Evolutionary conservation across 2,329 filamentous ascomycete species (phyloP), one percentile per base, ranked within the genome.

Genomic region (Trichoderma brevicompactum): DNA sequence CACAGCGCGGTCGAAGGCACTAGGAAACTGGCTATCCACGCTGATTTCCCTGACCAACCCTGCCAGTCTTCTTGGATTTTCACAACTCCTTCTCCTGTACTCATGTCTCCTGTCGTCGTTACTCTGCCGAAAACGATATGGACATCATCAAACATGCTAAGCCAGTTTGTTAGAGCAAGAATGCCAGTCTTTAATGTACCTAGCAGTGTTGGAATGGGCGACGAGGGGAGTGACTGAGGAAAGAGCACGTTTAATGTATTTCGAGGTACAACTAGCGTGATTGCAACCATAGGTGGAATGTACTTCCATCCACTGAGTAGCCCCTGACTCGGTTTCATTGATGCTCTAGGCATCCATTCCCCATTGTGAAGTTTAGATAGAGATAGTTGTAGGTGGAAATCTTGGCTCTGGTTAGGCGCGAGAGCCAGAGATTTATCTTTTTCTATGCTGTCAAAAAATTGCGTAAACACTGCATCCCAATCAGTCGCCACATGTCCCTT

Each of bases 91-190:
- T 77, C 75, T 6, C 70, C 67, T 1, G 74, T 67, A 5, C 67
- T 67, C 5, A 69, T 36, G 0, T 76, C 75, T 10, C 38, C 19
- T 17, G 15, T 13, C 1, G 52, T 62, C 54, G 70, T 70, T 12
- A 80, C 63, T 0, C 70, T 73, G 13, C 81, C 82, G 68, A 82
- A 82, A 5, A 70, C 65, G 36, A 82, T 67, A 0, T 83, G 81
- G 12, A 80, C 72, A 64, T 78, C 74, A 3, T 74, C 70, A 68
- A 79, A 83, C 13, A 76, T 68, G 66, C 76, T 77, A 34, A 75
- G 72, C 74, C 74, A 79, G 50, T 70, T 66, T 23, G 68, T 65
- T 12, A 68, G 50, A 2, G 72, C 68, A 10, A 67, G 55, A 5
- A 69, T 65, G 1, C 70, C 66, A 9, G 74, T 68, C n/a, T 70